These are phyloP conservation scores for Tricholoma terreum DNA, from an alignment of 768 basidiomycete genomes.

Conservation along the genomic window DNA sequence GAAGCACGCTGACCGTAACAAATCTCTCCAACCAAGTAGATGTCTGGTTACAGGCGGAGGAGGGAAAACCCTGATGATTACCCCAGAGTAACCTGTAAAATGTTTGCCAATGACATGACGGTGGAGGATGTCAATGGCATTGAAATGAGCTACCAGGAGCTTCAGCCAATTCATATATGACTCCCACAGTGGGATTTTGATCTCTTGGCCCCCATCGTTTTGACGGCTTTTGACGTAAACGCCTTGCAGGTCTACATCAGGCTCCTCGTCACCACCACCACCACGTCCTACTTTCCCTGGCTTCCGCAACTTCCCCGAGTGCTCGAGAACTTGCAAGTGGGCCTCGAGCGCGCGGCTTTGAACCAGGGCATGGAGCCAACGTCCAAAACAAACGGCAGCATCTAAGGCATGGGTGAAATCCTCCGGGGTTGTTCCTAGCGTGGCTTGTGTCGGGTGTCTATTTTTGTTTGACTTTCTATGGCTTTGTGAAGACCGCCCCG, in stretches of 20 bases:
- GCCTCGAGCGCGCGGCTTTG: not conserved
- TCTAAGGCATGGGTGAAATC: not conserved
- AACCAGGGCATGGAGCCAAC: not conserved
- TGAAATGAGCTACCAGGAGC: not conserved
- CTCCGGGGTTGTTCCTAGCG: not conserved
- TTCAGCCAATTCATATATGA: not conserved
- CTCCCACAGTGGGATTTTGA: not conserved
- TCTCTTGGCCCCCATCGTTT: not conserved
- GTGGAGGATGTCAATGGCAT: not conserved
- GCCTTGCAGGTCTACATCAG: not conserved
- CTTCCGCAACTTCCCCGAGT: not conserved
- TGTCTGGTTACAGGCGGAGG: not conserved
- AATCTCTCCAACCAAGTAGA: not conserved
- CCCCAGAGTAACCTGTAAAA: not conserved
- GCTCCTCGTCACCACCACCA: not conserved
- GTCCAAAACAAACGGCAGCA: not conserved
- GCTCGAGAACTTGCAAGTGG: not conserved
- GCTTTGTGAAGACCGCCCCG: not conserved
- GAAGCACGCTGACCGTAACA: not conserved
- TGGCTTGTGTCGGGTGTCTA: not conserved
- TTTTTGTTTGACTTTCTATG: not conserved
- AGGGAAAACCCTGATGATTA: not conserved
- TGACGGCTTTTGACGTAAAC: not conserved
- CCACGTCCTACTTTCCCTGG: not conserved
- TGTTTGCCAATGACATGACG: not conserved